Evolutionary conservation across 2,329 filamentous ascomycete genomes (phyloP), one percentile per base, ranked within the genome.

Genomic region (Aspergillus oerlinghausenensis): DNA sequence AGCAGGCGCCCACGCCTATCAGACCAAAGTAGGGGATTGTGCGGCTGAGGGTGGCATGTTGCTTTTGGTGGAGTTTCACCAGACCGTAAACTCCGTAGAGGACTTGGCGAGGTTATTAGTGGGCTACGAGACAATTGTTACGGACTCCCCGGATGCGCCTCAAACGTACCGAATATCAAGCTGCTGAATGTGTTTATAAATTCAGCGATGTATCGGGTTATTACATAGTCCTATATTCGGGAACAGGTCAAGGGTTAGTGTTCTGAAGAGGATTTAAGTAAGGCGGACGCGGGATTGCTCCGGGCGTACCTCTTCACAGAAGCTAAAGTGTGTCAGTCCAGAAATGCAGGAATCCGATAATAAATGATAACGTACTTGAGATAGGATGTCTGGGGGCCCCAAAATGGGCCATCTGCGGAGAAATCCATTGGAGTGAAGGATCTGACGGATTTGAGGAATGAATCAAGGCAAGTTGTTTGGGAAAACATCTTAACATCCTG

Each of bases 171-270:
- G 47, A 72, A 79, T 3, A 70, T 61, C 0, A 75, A 58, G 53
- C 75, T 79, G 55, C 75, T 78, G 1, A 78, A 58, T 0, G 75
- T 78, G 56, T 79, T 79, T 60, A 78, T 72, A 40, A 79, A 78
- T 50, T 79, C 77, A 4, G 75, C 77, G 21, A 78, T 65, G 32
- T 75, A 78, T 21, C 73, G 65, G 8, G 76, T 78, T 11, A 79
- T 63, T 8, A 73, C 67, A 65, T 79, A 79, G 56, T 71, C 68
- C 67, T 70, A 50, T 40, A 10, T 4, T 40, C 4, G 14, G 14
- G 14, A 17, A 29, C 19, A 49, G 28, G 26, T 55, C n/a, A 28
- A 51, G 17, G 8, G 29, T 54, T 54, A 47, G 42, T 21, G 14
- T n/a, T 9, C n/a, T 23, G 45, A 35, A 9, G n/a, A 8, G n/a